Evolutionary conservation across 1,284 basidiomycete species (phyloP), one percentile per base, ranked within the genome.

Genomic region (Xanthoconium separans): DNA sequence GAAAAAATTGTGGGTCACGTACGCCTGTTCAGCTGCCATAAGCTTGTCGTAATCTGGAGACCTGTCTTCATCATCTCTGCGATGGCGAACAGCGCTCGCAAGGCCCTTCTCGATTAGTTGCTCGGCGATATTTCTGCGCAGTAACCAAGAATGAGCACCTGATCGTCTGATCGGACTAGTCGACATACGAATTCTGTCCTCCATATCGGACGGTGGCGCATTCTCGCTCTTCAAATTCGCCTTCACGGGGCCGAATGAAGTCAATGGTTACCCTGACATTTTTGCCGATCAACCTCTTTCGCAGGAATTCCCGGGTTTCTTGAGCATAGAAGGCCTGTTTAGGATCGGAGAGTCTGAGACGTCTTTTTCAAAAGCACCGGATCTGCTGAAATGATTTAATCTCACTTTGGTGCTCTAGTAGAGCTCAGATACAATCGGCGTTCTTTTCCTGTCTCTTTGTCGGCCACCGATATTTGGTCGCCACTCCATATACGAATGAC

Each of bases 1-100:
- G 10, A 29, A 29, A 44, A 6, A 15, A 10, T 10, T 18, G n/a
- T 37, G 9, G 36, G 16, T n/a, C n/a, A 75, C 88, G 73, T 64
- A 94, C 91, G 74, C 76, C 79, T 90, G 93, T 75, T 99, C 96
- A 15, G 95, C 95, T 37, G 89, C 86, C 82, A 98, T 94, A 42
- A 98, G 78, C 71, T 93, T 93, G 75, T 99, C 96, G 62, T 92
- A 94, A 69, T 98, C 95, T 13, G 89, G 82, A 20, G 95, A 96
- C 48, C 95, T 85, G 63, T 96, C 92, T 72, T 98, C 96, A 67
- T 98, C 96, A 63, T 97, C 95, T 41, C 93, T 85, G 63, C 87
- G 89, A 73, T 99, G 96, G 47, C 95, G 86, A 43, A 98, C 85
- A 10, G 93, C 91, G 50, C 87, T 90, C 3, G 93, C 93, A 12